Percentiles rank a stretch among this genome's conserved stretches.
Conservation (phyloP, 2,329 filamentous ascomycete species). For the Septoria petroselini region DNA sequence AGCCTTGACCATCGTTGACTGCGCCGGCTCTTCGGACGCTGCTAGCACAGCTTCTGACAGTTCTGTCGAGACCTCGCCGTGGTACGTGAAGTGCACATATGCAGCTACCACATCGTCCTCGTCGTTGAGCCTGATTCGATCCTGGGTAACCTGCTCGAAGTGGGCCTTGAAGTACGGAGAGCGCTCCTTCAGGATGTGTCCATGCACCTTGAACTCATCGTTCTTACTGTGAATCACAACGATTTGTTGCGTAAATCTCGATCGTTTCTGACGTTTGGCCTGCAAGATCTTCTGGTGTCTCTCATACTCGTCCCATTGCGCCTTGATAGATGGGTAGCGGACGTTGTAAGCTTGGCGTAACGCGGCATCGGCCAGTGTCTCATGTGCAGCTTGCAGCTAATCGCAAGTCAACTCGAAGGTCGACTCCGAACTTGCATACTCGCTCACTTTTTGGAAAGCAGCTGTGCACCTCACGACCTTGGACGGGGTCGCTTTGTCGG, state of each 20-base stretch:
- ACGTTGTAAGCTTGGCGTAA: constrained; percentile 3
- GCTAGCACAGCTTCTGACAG: constrained; percentile 5
- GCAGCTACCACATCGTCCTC: constrained; percentile 13
- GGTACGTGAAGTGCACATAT: constrained; percentile 8
- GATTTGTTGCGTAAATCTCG: constrained; percentile 1
- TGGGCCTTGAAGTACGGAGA: constrained; percentile 1
- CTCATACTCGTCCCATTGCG: constrained; percentile 14
- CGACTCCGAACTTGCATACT: background rate
- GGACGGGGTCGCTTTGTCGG: constrained; percentile 3
- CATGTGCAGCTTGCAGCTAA: constrained; percentile 2
- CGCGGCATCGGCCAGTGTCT: background rate
- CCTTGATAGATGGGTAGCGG: constrained; percentile 2
- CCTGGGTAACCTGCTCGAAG: background rate
- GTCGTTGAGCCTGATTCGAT: background rate
- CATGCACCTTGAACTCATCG: constrained; percentile 8
- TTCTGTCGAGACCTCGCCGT: constrained; percentile 4
- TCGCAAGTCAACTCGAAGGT: background rate
- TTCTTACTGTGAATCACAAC: constrained; percentile 1
- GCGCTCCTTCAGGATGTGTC: constrained; percentile 2
- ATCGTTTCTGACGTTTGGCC: background rate
- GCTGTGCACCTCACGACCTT: background rate
- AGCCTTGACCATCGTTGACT: background rate
- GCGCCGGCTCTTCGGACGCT: background rate
- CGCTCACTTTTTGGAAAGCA: constrained; percentile 8
- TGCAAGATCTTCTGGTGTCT: constrained; percentile 1